Base-by-base conservation (phyloP, 2,329 filamentous ascomycete species). In the Neonectria punicea region DNA sequence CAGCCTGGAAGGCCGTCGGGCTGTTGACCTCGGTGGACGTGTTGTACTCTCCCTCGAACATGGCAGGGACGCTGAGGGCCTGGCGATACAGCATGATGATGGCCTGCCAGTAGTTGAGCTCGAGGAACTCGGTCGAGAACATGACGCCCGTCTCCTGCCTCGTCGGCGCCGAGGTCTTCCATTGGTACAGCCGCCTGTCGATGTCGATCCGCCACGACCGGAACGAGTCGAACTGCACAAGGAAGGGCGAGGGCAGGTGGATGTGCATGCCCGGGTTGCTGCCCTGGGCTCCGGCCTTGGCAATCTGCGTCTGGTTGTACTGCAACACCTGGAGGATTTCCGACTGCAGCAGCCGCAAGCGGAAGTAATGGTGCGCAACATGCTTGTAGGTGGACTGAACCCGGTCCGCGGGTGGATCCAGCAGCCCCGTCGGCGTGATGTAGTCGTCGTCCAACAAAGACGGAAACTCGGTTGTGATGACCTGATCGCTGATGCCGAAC, bases 51-150 rank as follows among this genome's bases (percentile, higher is more conserved):
- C 90, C 90, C 58, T 94, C 93, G 63, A 98, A 89, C 74, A 94
- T 89, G 44, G 92, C 89, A 1, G 95, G 95, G 18, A 97, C 93
- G 53, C 93, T 92, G 66, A 97, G 80, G 78, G 94, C 96, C 79
- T 97, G 95, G 60, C 95, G 87, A 78, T 98, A 98, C 20, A 98
- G 87, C 91, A 98, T 94, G 70, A 98, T 97, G 66, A 98, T 90
- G 4, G 94, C 93, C 78, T 98, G 95, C 94, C 95, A 98, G 80
- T 98, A 98, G 78, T 98, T 98, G 66, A 98, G 85, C 73, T 98
- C 93, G 5, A 98, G 81, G 73, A 98, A 97, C 61, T 97, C 92
- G 1, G 93, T 90, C 0, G 92, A 94, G 77, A 98, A 98, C 4
- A 89, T 89, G 2, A 98, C 96, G 1, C 94, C 94, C 0, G 93